phyloP scores from a whole-genome alignment of 2,329 filamentous ascomycete genomes.

The Arthroderma uncinatum region DNA sequence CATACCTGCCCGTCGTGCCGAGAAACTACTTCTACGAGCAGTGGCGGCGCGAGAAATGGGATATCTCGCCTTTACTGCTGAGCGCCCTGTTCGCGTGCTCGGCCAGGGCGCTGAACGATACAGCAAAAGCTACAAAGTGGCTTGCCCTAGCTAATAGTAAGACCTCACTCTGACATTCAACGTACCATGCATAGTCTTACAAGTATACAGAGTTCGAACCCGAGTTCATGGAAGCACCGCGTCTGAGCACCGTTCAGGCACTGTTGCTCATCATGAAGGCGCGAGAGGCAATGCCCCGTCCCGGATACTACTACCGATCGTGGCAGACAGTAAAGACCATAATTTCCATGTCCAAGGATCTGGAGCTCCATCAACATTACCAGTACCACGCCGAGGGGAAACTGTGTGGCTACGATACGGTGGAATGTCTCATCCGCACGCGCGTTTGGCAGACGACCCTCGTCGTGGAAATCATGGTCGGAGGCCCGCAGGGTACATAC shows the following conservation, averaged over 20 bases:
- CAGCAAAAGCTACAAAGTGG: constrained; percentile 71
- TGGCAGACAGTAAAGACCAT: constrained; percentile 94
- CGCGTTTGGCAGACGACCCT: constrained; percentile 85
- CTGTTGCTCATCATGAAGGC: constrained; percentile 81
- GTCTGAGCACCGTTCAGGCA: constrained; percentile 84
- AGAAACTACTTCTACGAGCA: constrained; percentile 74
- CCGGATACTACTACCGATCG: constrained; percentile 91
- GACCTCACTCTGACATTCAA: not conserved
- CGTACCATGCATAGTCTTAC: not conserved
- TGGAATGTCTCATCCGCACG: constrained; percentile 74
- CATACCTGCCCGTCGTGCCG: constrained; percentile 83
- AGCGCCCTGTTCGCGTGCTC: constrained; percentile 89
- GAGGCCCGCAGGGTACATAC: constrained; percentile 70
- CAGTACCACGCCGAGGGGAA: constrained; percentile 63
- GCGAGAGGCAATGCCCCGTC: constrained; percentile 78
- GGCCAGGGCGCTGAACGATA: constrained; percentile 46
- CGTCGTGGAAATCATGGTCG: constrained; percentile 81
- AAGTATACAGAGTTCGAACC: constrained; percentile 64
- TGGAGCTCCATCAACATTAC: constrained; percentile 79
- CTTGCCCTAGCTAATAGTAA: constrained; percentile 56
- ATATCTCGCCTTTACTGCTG: constrained; percentile 77
- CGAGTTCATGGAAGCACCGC: constrained; percentile 83
- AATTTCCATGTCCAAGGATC: constrained; percentile 83
- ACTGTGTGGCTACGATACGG: constrained; percentile 54
- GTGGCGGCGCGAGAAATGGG: constrained; percentile 71